A percentile compares a stretch with the other conserved stretches of the same genome.
Conservation (phyloP, 768 basidiomycete species). For the Boletus eberwhitei region DNA sequence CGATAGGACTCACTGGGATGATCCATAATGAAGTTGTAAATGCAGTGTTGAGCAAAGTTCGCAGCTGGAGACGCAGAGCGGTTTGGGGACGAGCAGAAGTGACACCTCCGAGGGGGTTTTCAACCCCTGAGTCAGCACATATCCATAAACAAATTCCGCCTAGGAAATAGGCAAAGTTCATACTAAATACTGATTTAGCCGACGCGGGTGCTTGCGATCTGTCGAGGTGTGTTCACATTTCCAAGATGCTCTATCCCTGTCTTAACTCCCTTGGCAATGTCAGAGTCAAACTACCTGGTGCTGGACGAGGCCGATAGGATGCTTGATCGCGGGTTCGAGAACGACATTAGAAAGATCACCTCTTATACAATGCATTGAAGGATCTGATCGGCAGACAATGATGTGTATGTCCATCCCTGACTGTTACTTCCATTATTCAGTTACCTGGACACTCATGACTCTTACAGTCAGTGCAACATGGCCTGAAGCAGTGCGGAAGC, state of each 20-base stretch:
- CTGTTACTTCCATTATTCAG: too few relatives aligned
- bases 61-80: too few relatives aligned
- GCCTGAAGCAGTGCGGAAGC: slow-evolving; percentile 89
- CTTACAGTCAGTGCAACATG: slow-evolving; percentile 91
- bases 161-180: too few relatives aligned
- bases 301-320: slow-evolving; percentile 98
- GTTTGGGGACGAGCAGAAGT: too few relatives aligned
- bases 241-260: background rate
- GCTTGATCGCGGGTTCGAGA: slow-evolving; percentile 98
- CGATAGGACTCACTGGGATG: too few relatives aligned
- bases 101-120: too few relatives aligned
- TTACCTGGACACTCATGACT: background rate
- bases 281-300: slow-evolving; percentile 87
- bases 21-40: too few relatives aligned
- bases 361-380: slow-evolving; percentile 61
- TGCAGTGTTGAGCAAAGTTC: too few relatives aligned
- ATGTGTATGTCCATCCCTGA: slow-evolving; percentile 68
- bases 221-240: slow-evolving; percentile 49
- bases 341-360: slow-evolving; percentile 92
- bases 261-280: background rate
- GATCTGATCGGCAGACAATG: slow-evolving; percentile 78
- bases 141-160: too few relatives aligned
- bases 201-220: slow-evolving; percentile 84
- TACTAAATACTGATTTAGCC: too few relatives aligned
- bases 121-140: too few relatives aligned